These are phyloP conservation scores for Cordyceps cateniannulata DNA, from an alignment of 2,329 filamentous ascomycete species.

Conservation along the genomic window DNA sequence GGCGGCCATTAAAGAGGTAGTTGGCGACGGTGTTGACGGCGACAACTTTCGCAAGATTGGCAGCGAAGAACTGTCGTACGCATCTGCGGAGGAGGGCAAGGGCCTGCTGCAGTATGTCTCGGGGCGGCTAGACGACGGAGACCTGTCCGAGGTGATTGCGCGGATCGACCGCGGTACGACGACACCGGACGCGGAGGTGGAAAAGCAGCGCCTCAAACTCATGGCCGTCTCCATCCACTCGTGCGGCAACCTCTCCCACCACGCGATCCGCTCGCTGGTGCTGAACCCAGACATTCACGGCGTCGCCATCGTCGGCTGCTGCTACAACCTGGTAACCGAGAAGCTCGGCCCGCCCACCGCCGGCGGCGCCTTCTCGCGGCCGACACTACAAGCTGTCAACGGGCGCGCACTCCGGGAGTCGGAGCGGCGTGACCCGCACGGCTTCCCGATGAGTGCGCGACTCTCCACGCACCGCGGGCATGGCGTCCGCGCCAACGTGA, in stretches of 20 bases:
- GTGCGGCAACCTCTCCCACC: constrained; percentile 94
- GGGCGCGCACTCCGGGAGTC: constrained; percentile 64
- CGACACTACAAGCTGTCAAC: constrained; percentile 58
- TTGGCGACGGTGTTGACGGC: constrained; percentile 26
- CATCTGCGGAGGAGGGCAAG: constrained; percentile 49
- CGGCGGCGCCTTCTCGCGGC: constrained; percentile 58
- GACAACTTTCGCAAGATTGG: constrained; percentile 17
- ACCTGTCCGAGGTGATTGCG: constrained; percentile 60
- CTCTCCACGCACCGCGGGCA: constrained; percentile 50
- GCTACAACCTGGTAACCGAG: constrained; percentile 94
- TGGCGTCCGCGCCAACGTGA: constrained; percentile 86
- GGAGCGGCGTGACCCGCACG: constrained; percentile 73
- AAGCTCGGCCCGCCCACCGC: constrained; percentile 81
- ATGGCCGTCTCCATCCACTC: constrained; percentile 96
- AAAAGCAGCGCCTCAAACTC: constrained; percentile 41
- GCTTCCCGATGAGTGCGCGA: constrained; percentile 83
- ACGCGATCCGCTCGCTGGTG: constrained; percentile 78
- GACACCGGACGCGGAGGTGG: constrained; percentile 17
- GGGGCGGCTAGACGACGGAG: constrained; percentile 65
- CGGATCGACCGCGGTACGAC: constrained; percentile 40
- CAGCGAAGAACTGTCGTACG: constrained; percentile 37
- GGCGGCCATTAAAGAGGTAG: constrained; percentile 28
- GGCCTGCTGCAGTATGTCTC: constrained; percentile 73
- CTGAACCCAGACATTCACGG: constrained; percentile 78
- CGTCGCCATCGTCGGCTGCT: constrained; percentile 96